These are phyloP conservation scores for Cladorrhinum samala DNA, from an alignment of 495 filamentous ascomycete species.

Conservation along the genomic window DNA sequence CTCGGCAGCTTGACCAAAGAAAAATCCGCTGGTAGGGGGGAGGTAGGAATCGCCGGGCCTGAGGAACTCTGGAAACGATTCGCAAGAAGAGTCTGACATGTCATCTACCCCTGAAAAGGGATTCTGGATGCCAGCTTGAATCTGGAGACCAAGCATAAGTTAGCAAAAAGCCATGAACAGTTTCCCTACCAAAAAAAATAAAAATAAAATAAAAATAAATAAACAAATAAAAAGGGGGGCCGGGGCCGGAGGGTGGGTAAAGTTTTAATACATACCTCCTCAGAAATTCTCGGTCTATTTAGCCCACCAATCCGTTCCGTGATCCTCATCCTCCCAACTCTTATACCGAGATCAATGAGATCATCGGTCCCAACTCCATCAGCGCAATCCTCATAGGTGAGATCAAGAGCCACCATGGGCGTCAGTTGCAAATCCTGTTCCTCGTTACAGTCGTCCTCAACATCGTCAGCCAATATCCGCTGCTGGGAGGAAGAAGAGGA, in stretches of 20 bases:
- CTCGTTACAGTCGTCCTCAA: slow-evolving; percentile 41
- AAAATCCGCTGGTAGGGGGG: slow-evolving; percentile 58
- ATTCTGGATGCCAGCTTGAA: slow-evolving; percentile 19
- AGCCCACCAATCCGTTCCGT: slow-evolving; percentile 63
- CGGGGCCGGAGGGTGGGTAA: too few species aligned
- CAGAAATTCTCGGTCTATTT: slow-evolving; percentile 53
- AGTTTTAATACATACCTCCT: slow-evolving; percentile 47
- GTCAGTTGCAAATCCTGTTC: slow-evolving; percentile 48
- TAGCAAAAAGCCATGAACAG: too few species aligned
- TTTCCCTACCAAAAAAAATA: too few species aligned
- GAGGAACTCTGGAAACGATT: slow-evolving; percentile 37
- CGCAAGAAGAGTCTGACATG: slow-evolving; percentile 11
- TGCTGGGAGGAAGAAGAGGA: slow-evolving; percentile 27
- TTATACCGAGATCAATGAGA: slow-evolving; percentile 62
- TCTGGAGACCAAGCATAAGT: slow-evolving; percentile 19
- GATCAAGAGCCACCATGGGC: slow-evolving; percentile 52
- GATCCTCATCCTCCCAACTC: slow-evolving; percentile 63
- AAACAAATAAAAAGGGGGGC: too few species aligned
- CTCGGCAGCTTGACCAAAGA: slow-evolving; percentile 50
- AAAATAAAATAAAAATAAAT: too few species aligned
- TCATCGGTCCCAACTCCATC: slow-evolving; percentile 50
- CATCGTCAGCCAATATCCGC: slow-evolving; percentile 40
- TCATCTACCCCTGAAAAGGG: neutral
- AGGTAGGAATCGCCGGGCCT: slow-evolving; percentile 49
- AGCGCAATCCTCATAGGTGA: slow-evolving; percentile 57